Evolutionary conservation across 345 rosid species (phyloP), one percentile per base, ranked within the genome.

Genomic region (Sisymbrium irio): DNA sequence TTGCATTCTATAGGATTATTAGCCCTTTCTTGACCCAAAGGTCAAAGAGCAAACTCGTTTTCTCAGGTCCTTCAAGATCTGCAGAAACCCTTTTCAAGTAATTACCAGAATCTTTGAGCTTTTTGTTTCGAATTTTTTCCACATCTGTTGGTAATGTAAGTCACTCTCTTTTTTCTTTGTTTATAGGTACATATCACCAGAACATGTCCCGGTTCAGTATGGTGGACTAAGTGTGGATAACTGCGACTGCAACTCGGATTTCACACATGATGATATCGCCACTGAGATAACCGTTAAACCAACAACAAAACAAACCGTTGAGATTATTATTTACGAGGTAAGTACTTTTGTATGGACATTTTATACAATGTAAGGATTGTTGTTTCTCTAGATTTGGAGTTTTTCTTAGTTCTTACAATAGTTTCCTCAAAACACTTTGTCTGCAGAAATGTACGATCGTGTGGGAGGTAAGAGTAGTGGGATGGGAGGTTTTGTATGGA

Each of bases 41-140:
- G 37, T 69, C 82, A 22, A 79, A 69, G 72, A 79, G 82, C 69
- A 79, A 79, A 64, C 75, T 79, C 5, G 82, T 79, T 68, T 79
- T 79, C 17, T 75, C 82, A 37, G 40, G 82, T 65, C 73, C 79
- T 79, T 79, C 82, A 44, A 69, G 67, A 79, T 79, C 79, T 69
- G 45, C 77, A 17, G 82, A 79, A 39, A 70, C 73, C 13, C 79
- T 79, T 35, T 74, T 79, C 73, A 79, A 75, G 82, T 79, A 65
- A 55, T 64, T 4, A 41, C 50, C 10, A 58, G 39, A 49, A 37
- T 55, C 37, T 36, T 18, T 62, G 27, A 19, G 20, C 3, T 44
- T 35, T 64, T 19, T 45, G 7, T 37, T 30, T n/a, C 0, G 0
- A 58, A 12, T 37, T 51, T 5, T 63, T 63, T 50, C 1, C 6